Evolutionary conservation across 1,139 yeast species (phyloP), one percentile per base, ranked within the genome.

Genomic region (Pichia sp.): DNA sequence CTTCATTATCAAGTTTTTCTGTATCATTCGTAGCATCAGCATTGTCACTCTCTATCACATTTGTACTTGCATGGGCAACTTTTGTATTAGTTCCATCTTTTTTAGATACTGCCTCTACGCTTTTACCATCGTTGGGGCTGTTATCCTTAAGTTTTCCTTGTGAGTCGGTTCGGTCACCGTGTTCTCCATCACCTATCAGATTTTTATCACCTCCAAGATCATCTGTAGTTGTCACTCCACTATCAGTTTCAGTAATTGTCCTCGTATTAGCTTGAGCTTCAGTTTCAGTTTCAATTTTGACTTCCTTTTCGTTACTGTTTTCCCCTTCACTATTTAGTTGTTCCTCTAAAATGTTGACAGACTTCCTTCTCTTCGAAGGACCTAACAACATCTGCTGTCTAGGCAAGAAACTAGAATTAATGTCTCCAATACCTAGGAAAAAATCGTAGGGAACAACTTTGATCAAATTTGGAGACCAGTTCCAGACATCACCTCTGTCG

Each of bases 401-500:
- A 0, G 99, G 98, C 54, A 93, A 72, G 65, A 89, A 90, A 60
- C 91, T 85, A 22, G 96, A 88, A 66, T 95, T 95, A 63, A 95
- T 95, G 73, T 95, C 99, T 34, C 99, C 99, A 55, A 93, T 89
- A 10, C 98, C 98, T 42, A 90, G 96, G 63, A 95, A 95, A 63
- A 93, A 95, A 65, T 89, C 96, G 67, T 89, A 93, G 0, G 99
- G 99, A 1, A 90, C 87, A 9, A 93, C 99, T 66, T 91, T 89
- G 55, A 93, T 82, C 59, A 93, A 74, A 66, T 93, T 91, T 25
- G 87, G 84, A 59, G 90, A 88, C 99, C 99, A 93, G 65, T 87
- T 89, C 99, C 99, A 93, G 10, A 93, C 99, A 67, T 93, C 99
- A 4, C 98, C 99, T 66, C 99, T 79, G 66, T 93, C 99, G 68